Evolutionary conservation across 345 rosid genomes (phyloP).

Genomic region (Microthlaspi erraticum): DNA sequence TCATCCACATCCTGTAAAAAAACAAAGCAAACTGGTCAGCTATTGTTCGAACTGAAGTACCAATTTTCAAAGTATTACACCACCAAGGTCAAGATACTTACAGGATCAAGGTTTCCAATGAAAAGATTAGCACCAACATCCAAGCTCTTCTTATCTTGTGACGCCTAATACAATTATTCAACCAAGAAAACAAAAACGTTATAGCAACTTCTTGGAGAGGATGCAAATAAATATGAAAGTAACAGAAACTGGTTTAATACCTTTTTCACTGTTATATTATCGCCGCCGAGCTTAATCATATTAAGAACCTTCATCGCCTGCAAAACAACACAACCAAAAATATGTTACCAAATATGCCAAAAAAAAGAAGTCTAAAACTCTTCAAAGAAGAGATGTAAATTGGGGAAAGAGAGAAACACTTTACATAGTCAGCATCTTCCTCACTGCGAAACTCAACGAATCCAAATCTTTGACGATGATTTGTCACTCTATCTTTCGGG

Average conservation of each 20-base stretch:
- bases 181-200: conserved; percentile 1
- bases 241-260: conserved; percentile 40
- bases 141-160: conserved; percentile 98
- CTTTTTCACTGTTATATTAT: conserved; percentile 97
- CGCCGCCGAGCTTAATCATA: conserved; percentile 95
- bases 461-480: conserved; percentile 93
- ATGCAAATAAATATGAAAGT: background rate
- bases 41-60: background rate
- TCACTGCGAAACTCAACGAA: conserved; percentile 92
- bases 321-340: conserved; percentile 1
- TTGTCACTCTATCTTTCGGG: conserved; percentile 96
- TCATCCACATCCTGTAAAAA: conserved; percentile 91
- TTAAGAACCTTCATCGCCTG: conserved; percentile 97
- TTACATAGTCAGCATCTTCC: conserved; percentile 97
- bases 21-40: conserved; percentile 19
- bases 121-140: conserved; percentile 99
- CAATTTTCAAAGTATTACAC: background rate
- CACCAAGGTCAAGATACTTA: conserved; percentile 45
- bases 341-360: background rate
- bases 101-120: conserved; percentile 96
- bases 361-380: background rate
- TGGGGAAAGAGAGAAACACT: conserved; percentile 29
- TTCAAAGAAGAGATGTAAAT: too few relatives aligned
- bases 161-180: conserved; percentile 61
- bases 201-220: background rate